Conservation (phyloP, 2,329 filamentous ascomycete species). For the Ceratocystis eucalypticola region DNA sequence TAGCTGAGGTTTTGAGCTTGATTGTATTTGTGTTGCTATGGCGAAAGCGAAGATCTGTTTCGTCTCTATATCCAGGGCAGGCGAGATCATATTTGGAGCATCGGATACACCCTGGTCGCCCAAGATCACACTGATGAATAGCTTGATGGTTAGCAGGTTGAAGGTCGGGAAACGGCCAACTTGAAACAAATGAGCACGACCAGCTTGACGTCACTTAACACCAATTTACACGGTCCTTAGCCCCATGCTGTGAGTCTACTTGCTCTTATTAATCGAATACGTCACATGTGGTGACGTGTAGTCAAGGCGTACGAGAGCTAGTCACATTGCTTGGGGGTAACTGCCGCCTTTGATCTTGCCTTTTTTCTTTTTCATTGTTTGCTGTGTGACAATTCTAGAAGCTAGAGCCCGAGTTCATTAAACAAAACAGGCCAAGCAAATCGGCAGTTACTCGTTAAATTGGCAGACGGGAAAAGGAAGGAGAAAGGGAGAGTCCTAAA, state of each 20-base stretch:
- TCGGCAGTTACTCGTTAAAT: neutral
- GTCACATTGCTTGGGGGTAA: too few relatives aligned
- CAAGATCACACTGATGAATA: constrained; percentile 14
- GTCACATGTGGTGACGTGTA: neutral
- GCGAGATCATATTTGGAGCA: constrained; percentile 15
- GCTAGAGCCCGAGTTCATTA: neutral
- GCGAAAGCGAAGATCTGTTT: constrained; percentile 19
- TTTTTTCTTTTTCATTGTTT: too few relatives aligned
- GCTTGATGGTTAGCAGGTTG: neutral
- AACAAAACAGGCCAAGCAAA: neutral
- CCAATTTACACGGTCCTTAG: neutral
- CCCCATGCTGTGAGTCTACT: too few relatives aligned
- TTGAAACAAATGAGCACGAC: neutral
- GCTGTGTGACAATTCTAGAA: neutral
- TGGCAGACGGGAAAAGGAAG: neutral
- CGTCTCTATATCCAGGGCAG: constrained; percentile 18
- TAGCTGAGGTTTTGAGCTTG: constrained; percentile 10
- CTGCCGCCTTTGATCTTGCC: too few relatives aligned
- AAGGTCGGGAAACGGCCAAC: neutral
- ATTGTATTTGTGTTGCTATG: constrained; percentile 19
- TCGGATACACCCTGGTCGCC: constrained; percentile 17
- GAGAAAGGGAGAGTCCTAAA: neutral
- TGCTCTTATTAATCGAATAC: too few relatives aligned
- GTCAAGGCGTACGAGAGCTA: too few relatives aligned
- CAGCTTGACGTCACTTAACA: neutral